phyloP scores from a whole-genome alignment of 352 stramenopile genomes.

The Phytopythium litorale region DNA sequence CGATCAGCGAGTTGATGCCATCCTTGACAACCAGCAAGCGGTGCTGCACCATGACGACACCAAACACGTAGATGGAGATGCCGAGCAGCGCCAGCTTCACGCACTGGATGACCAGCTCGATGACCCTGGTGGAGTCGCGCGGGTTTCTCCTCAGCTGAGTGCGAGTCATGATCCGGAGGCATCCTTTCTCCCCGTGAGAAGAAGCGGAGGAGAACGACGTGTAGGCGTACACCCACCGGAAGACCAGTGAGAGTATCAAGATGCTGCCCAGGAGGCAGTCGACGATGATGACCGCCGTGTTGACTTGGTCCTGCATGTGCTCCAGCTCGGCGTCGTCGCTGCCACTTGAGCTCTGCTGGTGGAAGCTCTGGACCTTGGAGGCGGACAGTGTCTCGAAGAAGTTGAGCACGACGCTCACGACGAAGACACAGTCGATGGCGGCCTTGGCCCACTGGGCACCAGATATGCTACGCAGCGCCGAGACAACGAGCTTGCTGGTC shows the following conservation, averaged over 20 bases:
- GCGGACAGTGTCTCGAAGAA: constrained; percentile 17
- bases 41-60: constrained; percentile 15
- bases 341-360: neutral
- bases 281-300: constrained; percentile 13
- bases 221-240: constrained; percentile 21
- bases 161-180: neutral
- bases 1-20: constrained; percentile 22
- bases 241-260: constrained; percentile 16
- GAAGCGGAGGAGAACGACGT: constrained; percentile 6
- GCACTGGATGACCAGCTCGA: constrained; percentile 6
- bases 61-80: constrained; percentile 18
- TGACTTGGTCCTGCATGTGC: constrained; percentile 14
- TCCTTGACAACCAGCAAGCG: constrained; percentile 14
- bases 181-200: neutral
- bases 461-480: constrained; percentile 10
- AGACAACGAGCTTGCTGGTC: constrained; percentile 11
- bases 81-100: constrained; percentile 13
- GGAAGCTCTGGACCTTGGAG: constrained; percentile 7
- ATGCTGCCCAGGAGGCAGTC: constrained; percentile 12
- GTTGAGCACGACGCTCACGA: constrained; percentile 17
- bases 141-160: neutral
- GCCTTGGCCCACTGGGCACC: constrained; percentile 16
- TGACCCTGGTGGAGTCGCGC: neutral
- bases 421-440: constrained; percentile 14
- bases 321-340: neutral